These are phyloP conservation scores for Heteromeles arbutifolia DNA, from an alignment of 306 rosid species.

Conservation along the genomic window DNA sequence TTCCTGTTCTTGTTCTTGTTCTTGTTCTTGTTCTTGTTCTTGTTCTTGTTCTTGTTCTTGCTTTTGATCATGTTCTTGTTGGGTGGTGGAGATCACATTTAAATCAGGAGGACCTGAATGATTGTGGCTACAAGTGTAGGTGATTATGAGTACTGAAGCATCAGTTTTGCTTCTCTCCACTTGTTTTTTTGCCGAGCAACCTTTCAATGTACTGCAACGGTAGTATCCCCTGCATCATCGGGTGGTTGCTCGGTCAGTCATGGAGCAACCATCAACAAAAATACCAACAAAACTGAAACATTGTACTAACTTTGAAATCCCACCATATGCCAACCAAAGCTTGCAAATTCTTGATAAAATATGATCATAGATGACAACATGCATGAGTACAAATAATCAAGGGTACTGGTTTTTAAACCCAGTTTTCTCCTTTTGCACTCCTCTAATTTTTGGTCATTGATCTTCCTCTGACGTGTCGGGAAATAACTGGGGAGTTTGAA, in stretches of 20 bases:
- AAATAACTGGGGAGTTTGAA: too few species aligned
- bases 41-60: not conserved
- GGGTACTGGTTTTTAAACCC: too few species aligned
- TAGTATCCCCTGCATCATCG: conserved; percentile 65
- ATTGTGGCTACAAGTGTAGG: conserved; percentile 72
- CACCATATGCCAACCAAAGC: too few species aligned
- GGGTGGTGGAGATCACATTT: conserved; percentile 16
- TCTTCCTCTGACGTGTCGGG: too few species aligned
- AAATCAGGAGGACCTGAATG: conserved; percentile 58
- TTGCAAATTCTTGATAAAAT: not conserved
- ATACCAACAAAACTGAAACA: not conserved
- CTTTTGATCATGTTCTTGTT: not conserved
- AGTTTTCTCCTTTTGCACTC: too few species aligned
- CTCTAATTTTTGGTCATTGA: too few species aligned
- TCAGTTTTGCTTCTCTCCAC: conserved; percentile 89
- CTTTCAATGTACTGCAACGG: conserved; percentile 81
- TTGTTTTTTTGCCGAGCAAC: conserved; percentile 92
- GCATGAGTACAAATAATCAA: not conserved
- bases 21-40: conserved; percentile 14
- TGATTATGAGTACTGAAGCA: conserved; percentile 71
- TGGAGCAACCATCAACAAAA: not conserved
- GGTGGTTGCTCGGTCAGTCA: not conserved
- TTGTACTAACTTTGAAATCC: not conserved
- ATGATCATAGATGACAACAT: not conserved
- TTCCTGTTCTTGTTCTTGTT: conserved; percentile 10